These are phyloP conservation scores for Hymenoscyphus linearis DNA, from an alignment of 2,329 filamentous ascomycete species.

Conservation along the genomic window DNA sequence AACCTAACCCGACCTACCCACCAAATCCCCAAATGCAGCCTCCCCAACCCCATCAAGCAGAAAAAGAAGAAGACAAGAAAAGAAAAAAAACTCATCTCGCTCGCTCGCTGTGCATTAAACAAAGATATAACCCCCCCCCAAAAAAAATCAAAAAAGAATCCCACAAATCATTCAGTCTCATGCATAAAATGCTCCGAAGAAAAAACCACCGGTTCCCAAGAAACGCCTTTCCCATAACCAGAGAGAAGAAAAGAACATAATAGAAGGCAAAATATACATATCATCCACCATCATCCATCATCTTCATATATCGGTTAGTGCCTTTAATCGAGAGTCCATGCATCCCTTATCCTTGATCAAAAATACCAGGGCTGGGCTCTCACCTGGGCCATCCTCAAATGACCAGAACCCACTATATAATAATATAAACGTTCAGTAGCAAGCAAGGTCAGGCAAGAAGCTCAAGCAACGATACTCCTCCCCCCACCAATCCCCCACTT, in stretches of 20 bases:
- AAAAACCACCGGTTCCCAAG: not conserved
- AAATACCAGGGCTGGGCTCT: not conserved
- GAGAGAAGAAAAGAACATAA: not conserved
- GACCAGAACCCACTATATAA: not conserved
- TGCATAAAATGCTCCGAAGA: not conserved
- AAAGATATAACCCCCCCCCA: too few relatives aligned
- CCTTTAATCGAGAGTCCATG: not conserved
- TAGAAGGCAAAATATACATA: not conserved
- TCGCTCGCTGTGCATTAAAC: too few relatives aligned
- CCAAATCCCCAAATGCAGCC: too few relatives aligned
- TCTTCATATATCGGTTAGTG: not conserved
- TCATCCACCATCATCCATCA: not conserved
- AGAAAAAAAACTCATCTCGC: too few relatives aligned
- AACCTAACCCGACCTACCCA: too few relatives aligned
- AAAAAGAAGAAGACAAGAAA: too few relatives aligned
- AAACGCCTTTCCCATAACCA: not conserved
- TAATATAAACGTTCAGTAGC: too few relatives aligned
- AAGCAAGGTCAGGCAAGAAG: not conserved
- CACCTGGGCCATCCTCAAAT: not conserved
- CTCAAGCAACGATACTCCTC: slow-evolving; percentile 25
- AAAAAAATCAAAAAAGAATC: too few relatives aligned
- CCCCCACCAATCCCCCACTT: slow-evolving; percentile 28
- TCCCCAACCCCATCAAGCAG: too few relatives aligned
- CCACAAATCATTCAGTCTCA: not conserved
- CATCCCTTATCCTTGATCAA: not conserved